These are phyloP conservation scores for Termitomyces sp. DNA, from an alignment of 768 basidiomycete species.

Conservation along the genomic window DNA sequence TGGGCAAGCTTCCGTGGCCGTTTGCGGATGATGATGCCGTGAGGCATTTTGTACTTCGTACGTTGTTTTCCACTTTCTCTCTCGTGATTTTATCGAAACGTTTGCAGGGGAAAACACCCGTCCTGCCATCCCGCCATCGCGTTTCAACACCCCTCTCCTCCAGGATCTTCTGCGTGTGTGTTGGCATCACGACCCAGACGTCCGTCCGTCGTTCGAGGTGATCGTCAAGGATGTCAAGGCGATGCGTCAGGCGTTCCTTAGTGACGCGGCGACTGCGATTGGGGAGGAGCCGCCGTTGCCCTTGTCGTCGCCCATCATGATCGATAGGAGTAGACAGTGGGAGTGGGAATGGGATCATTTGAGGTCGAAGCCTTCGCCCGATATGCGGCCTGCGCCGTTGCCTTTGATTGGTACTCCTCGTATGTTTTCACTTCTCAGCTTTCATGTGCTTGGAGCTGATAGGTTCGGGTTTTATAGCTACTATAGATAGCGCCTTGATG, in stretches of 20 bases:
- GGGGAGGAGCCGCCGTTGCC: slow-evolving; percentile 16
- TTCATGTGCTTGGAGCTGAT: background rate
- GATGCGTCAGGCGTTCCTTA: slow-evolving; percentile 36
- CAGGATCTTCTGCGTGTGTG: slow-evolving; percentile 48
- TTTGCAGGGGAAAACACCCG: background rate
- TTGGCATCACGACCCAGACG: slow-evolving; percentile 52
- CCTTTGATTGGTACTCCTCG: slow-evolving; percentile 20
- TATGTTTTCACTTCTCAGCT: slow-evolving; percentile 12
- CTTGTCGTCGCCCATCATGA: slow-evolving; percentile 8
- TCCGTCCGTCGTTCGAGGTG: slow-evolving; percentile 52
- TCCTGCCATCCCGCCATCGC: background rate
- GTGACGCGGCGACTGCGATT: background rate
- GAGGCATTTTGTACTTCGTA: slow-evolving; percentile 50
- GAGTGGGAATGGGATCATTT: slow-evolving; percentile 15
- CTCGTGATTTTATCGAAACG: slow-evolving; percentile 9
- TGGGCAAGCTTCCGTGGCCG: slow-evolving; percentile 62
- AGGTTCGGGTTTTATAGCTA: background rate
- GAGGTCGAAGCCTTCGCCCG: slow-evolving; percentile 32
- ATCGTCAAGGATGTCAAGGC: slow-evolving; percentile 46
- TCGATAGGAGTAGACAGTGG: slow-evolving; percentile 11
- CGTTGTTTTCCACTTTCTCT: slow-evolving; percentile 15
- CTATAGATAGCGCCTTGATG: background rate
- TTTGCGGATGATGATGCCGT: slow-evolving; percentile 50
- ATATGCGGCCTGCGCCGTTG: slow-evolving; percentile 35
- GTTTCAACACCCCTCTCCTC: slow-evolving; percentile 29